Conservation (phyloP, 2,329 filamentous ascomycete genomes). For the Cordyceps fumosorosea region DNA sequence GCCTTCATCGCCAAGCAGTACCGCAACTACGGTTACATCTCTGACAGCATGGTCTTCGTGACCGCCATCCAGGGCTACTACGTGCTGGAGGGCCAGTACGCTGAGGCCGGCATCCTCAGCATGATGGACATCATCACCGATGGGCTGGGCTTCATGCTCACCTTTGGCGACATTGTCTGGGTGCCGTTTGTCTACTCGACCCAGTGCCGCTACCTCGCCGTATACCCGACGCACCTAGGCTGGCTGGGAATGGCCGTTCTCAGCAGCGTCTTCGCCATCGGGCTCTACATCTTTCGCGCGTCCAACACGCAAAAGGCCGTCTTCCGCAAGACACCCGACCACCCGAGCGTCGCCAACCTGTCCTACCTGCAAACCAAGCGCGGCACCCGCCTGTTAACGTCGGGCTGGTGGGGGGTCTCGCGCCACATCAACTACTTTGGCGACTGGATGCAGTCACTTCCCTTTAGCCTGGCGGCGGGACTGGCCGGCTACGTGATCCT, state of each 20-base stretch:
- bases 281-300: conserved; percentile 80
- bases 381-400: conserved; percentile 70
- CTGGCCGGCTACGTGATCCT: conserved; percentile 71
- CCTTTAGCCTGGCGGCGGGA: conserved; percentile 78
- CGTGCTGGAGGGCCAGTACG: conserved; percentile 73
- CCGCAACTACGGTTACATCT: conserved; percentile 69
- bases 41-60: conserved; percentile 75
- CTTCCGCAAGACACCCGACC: conserved; percentile 80
- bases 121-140: conserved; percentile 90
- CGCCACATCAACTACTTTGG: conserved; percentile 92
- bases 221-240: conserved; percentile 71
- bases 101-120: conserved; percentile 77
- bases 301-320: conserved; percentile 87
- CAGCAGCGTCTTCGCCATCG: conserved; percentile 56
- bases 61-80: conserved; percentile 71
- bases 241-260: conserved; percentile 56
- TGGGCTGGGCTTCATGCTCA: conserved; percentile 87
- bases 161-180: conserved; percentile 86
- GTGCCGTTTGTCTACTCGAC: conserved; percentile 80
- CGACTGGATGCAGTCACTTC: conserved; percentile 86
- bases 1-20: conserved; percentile 83
- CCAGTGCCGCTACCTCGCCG: conserved; percentile 74
- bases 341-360: conserved; percentile 68
- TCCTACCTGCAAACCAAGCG: conserved; percentile 75
- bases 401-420: conserved; percentile 86